Percentiles rank a stretch among this genome's conserved stretches.
These are phyloP conservation scores for Vanrija humicola DNA, from an alignment of 1,284 basidiomycete species.

Conservation along the genomic window DNA sequence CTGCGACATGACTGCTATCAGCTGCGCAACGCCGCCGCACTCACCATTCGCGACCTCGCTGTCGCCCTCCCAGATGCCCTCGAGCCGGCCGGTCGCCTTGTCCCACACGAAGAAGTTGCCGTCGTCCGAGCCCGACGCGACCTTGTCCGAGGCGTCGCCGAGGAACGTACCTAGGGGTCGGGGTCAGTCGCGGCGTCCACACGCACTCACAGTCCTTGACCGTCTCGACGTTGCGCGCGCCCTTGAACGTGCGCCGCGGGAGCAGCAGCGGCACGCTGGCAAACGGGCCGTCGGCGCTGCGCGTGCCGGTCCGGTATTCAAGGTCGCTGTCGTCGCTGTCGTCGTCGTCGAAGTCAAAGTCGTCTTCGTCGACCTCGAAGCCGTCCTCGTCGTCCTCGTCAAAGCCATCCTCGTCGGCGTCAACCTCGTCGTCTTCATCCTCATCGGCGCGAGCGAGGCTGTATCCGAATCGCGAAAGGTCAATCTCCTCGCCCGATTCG, in stretches of 20 bases:
- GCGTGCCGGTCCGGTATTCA: background rate
- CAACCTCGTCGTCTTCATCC: constrained; percentile 34
- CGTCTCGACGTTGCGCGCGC: constrained; percentile 77
- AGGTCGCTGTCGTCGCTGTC: constrained; percentile 1
- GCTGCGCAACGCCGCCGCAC: background rate
- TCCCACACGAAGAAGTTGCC: constrained; percentile 73
- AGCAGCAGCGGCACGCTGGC: constrained; percentile 58
- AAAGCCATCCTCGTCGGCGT: constrained; percentile 21
- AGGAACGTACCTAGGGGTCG: constrained; percentile 68
- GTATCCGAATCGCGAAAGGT: constrained; percentile 51
- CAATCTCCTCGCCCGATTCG: constrained; percentile 6
- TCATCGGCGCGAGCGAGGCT: constrained; percentile 28
- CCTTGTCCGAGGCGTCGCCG: constrained; percentile 69
- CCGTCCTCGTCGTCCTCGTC: constrained; percentile 13
- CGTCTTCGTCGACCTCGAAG: constrained; percentile 29
- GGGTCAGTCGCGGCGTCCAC: rapidly evolving
- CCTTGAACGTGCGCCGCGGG: constrained; percentile 65
- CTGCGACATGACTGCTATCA: constrained; percentile 60
- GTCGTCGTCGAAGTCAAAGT: constrained; percentile 25
- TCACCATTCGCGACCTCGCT: constrained; percentile 67
- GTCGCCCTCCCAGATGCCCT: constrained; percentile 80
- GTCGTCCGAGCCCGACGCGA: constrained; percentile 86
- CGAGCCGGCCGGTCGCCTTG: constrained; percentile 61
- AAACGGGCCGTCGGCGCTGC: constrained; percentile 26
- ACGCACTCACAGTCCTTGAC: constrained; percentile 76